Base-by-base conservation (phyloP, 192 early-diverging fungal genomes). In the Gamsiella multidivaricata region DNA sequence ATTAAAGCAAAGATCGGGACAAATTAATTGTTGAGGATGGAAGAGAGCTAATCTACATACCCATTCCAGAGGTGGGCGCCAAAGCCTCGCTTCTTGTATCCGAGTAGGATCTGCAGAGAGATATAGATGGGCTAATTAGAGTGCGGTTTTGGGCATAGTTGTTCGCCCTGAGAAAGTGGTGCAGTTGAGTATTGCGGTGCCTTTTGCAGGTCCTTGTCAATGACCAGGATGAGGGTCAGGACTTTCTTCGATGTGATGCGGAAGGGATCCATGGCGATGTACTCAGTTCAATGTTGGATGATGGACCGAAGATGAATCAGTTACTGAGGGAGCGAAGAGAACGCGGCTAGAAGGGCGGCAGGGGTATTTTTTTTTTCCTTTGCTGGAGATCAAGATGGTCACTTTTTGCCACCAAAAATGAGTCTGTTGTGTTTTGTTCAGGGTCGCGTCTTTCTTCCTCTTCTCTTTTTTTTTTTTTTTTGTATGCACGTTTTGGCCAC, bases 81-180 rank as follows among this genome's bases (percentile, higher is more conserved):
- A 66, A 94, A 92, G 9, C 93, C 93, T 10, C 93, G 88, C 70
- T 94, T 94, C 76, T 94, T 94, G 82, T 91, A 86, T 0, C 93
- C 93, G 22, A 94, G 84, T 3, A 92, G 82, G 42, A 93, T 86
- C 64, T 84, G 31, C n/a, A 41, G 33, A 18, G 26, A 41, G 42
- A 34, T 9, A 14, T 20, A 20, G 22, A 34, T 22, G 29, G 18
- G 32, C 17, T 28, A 46, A n/a, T 46, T 46, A 18, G 45, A n/a
- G 32, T n/a, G 20, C 5, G 54, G 31, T 42, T 45, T 17, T 11
- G n/a, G n/a, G n/a, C n/a, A n/a, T n/a, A n/a, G n/a, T n/a, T 43
- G 25, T 60, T 15, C 8, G 3, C 3, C 23, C n/a, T 3, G 32
- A 23, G 26, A 15, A 65, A 45, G 49, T 39, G 45, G 15, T 14